Conservation (phyloP, 768 basidiomycete species). For the Panus rudis region DNA sequence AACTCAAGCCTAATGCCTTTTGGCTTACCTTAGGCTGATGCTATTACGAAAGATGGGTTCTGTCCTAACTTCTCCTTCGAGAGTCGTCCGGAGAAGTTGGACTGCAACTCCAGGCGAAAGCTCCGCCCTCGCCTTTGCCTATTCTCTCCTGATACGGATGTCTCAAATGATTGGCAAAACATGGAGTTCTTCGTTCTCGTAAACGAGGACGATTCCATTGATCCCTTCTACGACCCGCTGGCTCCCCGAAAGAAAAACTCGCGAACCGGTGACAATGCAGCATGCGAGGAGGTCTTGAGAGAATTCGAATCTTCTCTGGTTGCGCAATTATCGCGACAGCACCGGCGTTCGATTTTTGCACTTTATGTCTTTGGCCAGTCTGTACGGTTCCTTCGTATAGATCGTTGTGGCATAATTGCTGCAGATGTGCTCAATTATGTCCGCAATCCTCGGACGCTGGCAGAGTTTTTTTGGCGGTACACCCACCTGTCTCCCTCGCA, state of each 20-base stretch:
- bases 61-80: too few species aligned
- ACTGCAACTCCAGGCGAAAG: too few species aligned
- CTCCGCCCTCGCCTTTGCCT: too few species aligned
- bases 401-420: constrained; percentile 26
- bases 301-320: background rate
- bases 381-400: constrained; percentile 29
- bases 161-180: too few species aligned
- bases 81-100: too few species aligned
- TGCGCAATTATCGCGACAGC: constrained; percentile 3
- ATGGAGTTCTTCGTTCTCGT: background rate
- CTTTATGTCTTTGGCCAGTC: constrained; percentile 18
- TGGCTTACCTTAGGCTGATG: too few species aligned
- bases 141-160: too few species aligned
- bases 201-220: background rate
- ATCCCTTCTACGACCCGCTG: too few species aligned
- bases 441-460: constrained; percentile 8
- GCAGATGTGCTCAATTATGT: constrained; percentile 19
- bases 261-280: background rate
- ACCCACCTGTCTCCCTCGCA: constrained; percentile 6
- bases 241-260: background rate
- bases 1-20: too few species aligned
- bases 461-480: constrained; percentile 23
- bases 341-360: constrained; percentile 25
- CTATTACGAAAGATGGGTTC: too few species aligned
- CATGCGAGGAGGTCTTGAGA: background rate